phyloP scores from a whole-genome alignment of 495 filamentous ascomycete genomes.

The Patellaria atrata region DNA sequence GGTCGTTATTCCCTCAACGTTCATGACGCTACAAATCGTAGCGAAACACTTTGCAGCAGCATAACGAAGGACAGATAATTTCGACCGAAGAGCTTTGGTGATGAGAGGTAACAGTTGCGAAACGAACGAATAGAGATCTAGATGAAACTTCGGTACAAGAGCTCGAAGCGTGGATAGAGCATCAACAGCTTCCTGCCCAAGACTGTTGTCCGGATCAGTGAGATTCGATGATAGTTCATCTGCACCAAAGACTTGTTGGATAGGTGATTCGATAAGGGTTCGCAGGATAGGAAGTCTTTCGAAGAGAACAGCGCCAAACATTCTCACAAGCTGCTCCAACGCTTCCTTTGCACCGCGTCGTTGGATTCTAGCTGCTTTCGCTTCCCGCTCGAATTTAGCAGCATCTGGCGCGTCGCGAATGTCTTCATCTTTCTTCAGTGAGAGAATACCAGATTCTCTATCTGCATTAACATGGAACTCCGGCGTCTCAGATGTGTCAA shows the following conservation, averaged over 20 bases:
- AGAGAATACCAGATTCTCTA: conserved; percentile 67
- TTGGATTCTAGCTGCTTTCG: conserved; percentile 72
- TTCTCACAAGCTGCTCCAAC: conserved; percentile 68
- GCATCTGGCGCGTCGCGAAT: conserved; percentile 83
- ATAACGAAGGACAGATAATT: conserved; percentile 83
- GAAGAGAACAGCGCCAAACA: conserved; percentile 63
- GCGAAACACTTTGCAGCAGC: conserved; percentile 96
- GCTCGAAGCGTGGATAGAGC: conserved; percentile 84
- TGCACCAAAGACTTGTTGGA: conserved; percentile 57
- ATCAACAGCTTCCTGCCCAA: conserved; percentile 88
- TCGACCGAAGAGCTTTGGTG: conserved; percentile 69
- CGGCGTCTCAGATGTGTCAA: conserved; percentile 92
- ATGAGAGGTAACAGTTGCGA: conserved; percentile 73
- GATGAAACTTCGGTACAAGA: conserved; percentile 68
- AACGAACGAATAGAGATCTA: conserved; percentile 59
- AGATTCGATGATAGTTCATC: conserved; percentile 54
- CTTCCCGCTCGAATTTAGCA: conserved; percentile 72
- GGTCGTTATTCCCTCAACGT: conserved; percentile 87
- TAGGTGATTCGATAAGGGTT: conserved; percentile 62
- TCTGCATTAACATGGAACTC: conserved; percentile 70
- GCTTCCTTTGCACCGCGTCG: conserved; percentile 88
- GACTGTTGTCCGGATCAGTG: conserved; percentile 46
- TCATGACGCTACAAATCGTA: conserved; percentile 91
- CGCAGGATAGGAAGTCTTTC: conserved; percentile 67
- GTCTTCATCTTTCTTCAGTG: conserved; percentile 92